Evolutionary conservation across 2,329 filamentous ascomycete species (phyloP).

Genomic region (Coniochaeta sp.): DNA sequence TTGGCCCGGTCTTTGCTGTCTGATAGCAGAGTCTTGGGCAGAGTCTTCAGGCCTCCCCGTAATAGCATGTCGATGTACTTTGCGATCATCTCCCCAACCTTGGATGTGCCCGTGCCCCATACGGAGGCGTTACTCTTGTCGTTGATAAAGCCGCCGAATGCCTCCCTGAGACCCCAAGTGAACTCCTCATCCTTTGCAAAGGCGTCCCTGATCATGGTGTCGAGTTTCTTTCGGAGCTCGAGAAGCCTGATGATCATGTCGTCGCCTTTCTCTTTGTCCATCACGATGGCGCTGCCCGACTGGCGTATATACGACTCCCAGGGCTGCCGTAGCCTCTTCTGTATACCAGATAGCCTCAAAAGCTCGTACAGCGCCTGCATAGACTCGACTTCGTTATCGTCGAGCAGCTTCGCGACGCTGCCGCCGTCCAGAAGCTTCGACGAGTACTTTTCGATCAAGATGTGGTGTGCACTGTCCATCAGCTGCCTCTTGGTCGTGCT

Average conservation of each 20-base stretch:
- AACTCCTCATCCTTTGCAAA: slow-evolving; percentile 75
- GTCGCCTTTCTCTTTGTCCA: slow-evolving; percentile 68
- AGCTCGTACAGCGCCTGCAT: slow-evolving; percentile 73
- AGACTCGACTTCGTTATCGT: slow-evolving; percentile 60
- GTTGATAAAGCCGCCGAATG: slow-evolving; percentile 90
- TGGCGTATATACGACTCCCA: slow-evolving; percentile 75
- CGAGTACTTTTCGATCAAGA: slow-evolving; percentile 63
- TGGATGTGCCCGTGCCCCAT: slow-evolving; percentile 79
- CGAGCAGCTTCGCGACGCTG: slow-evolving; percentile 66
- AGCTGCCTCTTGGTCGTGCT: slow-evolving; percentile 74
- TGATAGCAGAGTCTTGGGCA: slow-evolving; percentile 62
- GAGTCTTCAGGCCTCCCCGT: slow-evolving; percentile 76
- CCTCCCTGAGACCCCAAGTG: slow-evolving; percentile 70
- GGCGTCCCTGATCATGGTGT: slow-evolving; percentile 67
- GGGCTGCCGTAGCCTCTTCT: slow-evolving; percentile 59
- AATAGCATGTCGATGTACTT: slow-evolving; percentile 91
- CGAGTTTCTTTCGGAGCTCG: slow-evolving; percentile 70
- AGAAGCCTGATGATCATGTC: slow-evolving; percentile 84
- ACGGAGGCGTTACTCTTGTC: slow-evolving; percentile 66
- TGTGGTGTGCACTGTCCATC: slow-evolving; percentile 63
- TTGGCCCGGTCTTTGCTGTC: slow-evolving; percentile 50
- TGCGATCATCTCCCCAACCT: slow-evolving; percentile 97
- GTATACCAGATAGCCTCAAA: slow-evolving; percentile 63
- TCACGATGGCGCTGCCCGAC: slow-evolving; percentile 70
- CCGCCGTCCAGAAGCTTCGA: slow-evolving; percentile 57